Base-by-base conservation (phyloP, 257 asterid species). In the Eustoma russellianum region DNA sequence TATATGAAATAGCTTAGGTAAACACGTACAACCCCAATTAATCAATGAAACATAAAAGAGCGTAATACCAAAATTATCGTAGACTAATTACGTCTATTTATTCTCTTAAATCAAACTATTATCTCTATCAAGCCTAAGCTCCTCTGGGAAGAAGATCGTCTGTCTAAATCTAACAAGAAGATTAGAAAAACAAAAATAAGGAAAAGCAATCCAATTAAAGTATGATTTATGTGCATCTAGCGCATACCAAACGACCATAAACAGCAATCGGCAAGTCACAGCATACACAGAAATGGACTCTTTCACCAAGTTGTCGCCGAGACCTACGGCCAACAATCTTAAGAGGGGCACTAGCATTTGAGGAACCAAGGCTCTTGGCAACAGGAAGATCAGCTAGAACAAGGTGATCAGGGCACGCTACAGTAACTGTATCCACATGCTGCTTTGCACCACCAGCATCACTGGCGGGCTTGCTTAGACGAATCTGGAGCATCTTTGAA, bases 331-430 rank as follows among this genome's bases (percentile, higher is more conserved):
- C 99, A 54, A 85, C 66, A 62, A 69, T 70, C 88, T 88, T 92
- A 67, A 71, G 50, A 12, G 66, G 64, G 35, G 97, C 78, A 59
- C 70, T 63, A 14, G 83, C 69, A 63, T 65, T 62, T 41, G 85
- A 74, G 33, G 79, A 57, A 50, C 99, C 99, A 46, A 92, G 73
- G 65, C 86, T 69, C 78, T 92, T 92, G 30, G 99, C 97, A 48
- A 92, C 97, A 46, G 97, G 94, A 66, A 92, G 95, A 73, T 92
- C 99, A 40, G 99, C 88, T 59, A 92, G 52, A 63, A 88, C 77
- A 62, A 92, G 95, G 73, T 92, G 97, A 67, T 83, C 97, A 7
- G 99, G 99, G 64, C 97, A 92, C 5, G 97, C 95, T 58, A 92
- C 99, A 13, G 90, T 92, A 41, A 88, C 85, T n/a, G 66, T 62